Base-by-base conservation (phyloP, 2,329 filamentous ascomycete species). In the Aspergillus sp. region DNA sequence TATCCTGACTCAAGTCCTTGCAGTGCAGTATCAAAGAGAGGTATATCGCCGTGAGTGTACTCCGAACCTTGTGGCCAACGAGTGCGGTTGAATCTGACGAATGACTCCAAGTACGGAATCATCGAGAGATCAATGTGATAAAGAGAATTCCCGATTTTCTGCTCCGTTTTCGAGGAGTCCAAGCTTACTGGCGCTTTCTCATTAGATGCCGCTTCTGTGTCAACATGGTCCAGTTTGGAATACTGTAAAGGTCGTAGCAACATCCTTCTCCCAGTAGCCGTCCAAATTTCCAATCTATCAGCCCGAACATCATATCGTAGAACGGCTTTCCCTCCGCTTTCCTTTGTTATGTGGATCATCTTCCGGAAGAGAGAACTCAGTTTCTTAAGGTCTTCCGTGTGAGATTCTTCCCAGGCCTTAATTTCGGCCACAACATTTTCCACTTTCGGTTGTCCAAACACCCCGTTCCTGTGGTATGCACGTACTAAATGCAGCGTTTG, bases 401-500 rank as follows among this genome's bases (percentile, higher is more conserved):
- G 65, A 16, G 23, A 29, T 25, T 53, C 13, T 59, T 78, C 72
- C 75, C 74, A 78, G 20, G 14, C 52, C 20, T 55, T 53, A 31
- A 76, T 60, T 5, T 66, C 52, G 17, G 17, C 29, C 3, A 58
- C 44, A 11, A 77, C 64, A 56, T 77, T 63, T 61, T 76, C 65
- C 2, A 76, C 72, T 47, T 58, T 31, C 36, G 68, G 63, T 14
- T 40, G 29, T 7, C 51, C 14, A 54, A 79, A 79, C 1, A 49
- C 16, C 31, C 76, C 76, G 2, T 53, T 50, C 3, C 57, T 42
- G 55, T 79, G 74, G 55, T 77, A 76, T 1, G 74, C 76, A 25
- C 71, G 69, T n/a, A 79, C 74, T 31, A 79, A 73, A 38, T 75
- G 76, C 1, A 72, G 71, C 1, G 76, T 79, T 62, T 79, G 76